These are phyloP conservation scores for Pseudonectria buxi DNA, from an alignment of 2,329 filamentous ascomycete species.

Conservation along the genomic window DNA sequence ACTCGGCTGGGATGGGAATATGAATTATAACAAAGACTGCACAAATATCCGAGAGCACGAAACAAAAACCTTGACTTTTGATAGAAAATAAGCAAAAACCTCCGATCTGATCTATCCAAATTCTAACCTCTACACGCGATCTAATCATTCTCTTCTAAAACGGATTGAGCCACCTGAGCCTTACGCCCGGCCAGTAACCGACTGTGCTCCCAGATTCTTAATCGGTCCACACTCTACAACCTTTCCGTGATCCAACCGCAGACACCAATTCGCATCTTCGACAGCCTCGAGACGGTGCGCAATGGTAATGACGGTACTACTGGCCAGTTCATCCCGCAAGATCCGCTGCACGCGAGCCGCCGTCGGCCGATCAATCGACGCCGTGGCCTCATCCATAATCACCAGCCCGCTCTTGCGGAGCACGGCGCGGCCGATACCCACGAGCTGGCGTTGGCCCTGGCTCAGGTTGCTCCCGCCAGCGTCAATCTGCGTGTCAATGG, in stretches of 20 bases:
- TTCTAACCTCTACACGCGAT: too few species aligned
- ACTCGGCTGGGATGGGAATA: too few species aligned
- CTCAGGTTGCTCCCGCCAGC: slow-evolving; percentile 55
- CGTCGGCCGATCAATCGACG: slow-evolving; percentile 54
- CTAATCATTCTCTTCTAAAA: too few species aligned
- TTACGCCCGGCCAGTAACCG: too few species aligned
- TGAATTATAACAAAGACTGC: too few species aligned
- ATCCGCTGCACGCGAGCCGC: slow-evolving; percentile 52
- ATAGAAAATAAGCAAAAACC: too few species aligned
- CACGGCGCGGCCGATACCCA: slow-evolving; percentile 54
- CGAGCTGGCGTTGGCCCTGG: slow-evolving; percentile 56
- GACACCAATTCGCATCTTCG: slow-evolving; percentile 47
- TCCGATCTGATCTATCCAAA: too few species aligned
- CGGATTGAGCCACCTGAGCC: too few species aligned
- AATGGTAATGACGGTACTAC: slow-evolving; percentile 58
- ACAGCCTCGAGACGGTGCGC: slow-evolving; percentile 61
- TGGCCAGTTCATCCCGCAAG: slow-evolving; percentile 45
- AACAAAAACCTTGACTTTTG: too few species aligned
- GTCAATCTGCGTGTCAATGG: slow-evolving; percentile 45
- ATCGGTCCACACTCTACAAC: slow-evolving; percentile 44
- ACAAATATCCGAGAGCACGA: too few species aligned
- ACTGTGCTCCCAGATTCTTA: slow-evolving; percentile 6
- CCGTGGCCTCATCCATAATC: slow-evolving; percentile 59
- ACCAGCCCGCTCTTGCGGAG: slow-evolving; percentile 54
- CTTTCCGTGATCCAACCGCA: slow-evolving; percentile 45